These are phyloP conservation scores for Plasmodium falciparum DNA, from an alignment of 169 alveolate species.

Conservation along the genomic window DNA sequence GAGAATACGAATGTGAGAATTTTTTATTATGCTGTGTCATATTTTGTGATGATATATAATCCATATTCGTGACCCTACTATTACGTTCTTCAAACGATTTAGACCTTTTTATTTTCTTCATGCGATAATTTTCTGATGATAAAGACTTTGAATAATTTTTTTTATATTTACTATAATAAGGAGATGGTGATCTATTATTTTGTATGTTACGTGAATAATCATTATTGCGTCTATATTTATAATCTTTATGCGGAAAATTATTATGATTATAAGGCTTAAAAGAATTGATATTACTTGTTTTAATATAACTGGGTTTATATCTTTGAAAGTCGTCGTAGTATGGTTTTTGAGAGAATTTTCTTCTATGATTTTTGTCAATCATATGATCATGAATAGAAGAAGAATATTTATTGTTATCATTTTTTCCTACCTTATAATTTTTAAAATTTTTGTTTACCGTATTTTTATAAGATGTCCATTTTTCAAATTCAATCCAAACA, in stretches of 20 bases:
- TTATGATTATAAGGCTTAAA: conserved; percentile 8
- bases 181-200: conserved; percentile 21
- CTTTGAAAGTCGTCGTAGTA: conserved; percentile 32
- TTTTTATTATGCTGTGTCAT: conserved; percentile 10
- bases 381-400: conserved; percentile 22
- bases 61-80: not conserved
- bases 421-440: conserved; percentile 28
- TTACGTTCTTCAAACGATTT: conserved; percentile 29
- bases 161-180: conserved; percentile 42
- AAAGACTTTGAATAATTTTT: conserved; percentile 53
- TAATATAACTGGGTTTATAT: conserved; percentile 20
- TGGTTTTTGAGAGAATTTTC: conserved; percentile 36
- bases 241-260: conserved; percentile 29
- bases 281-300: conserved; percentile 7
- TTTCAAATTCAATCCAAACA: conserved; percentile 71
- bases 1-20: conserved; percentile 1
- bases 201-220: conserved; percentile 11
- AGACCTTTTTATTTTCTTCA: conserved; percentile 44
- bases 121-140: conserved; percentile 23
- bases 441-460: conserved; percentile 19
- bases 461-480: conserved; percentile 56
- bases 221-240: conserved; percentile 31
- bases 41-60: conserved; percentile 8
- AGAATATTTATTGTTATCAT: conserved; percentile 54
- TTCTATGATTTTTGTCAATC: conserved; percentile 40